phyloP scores from a whole-genome alignment of 2,329 filamentous ascomycete genomes.

The Cryphonectria japonica region DNA sequence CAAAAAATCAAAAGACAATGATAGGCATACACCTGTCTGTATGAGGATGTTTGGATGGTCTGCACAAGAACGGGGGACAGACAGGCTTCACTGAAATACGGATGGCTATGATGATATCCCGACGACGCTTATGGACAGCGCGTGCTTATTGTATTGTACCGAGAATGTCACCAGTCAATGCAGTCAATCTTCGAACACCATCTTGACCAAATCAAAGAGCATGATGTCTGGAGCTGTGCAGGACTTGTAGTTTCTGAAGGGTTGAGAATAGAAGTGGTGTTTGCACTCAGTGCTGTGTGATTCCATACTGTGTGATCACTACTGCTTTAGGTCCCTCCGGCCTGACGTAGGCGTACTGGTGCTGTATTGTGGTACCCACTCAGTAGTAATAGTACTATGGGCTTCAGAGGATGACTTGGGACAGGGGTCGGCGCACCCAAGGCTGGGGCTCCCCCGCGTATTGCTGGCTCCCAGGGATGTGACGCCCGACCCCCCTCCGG shows the following conservation, averaged over 20 bases:
- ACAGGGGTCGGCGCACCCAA: background rate
- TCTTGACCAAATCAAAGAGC: background rate
- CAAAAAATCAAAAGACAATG: background rate
- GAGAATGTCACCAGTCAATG: conserved; percentile 3
- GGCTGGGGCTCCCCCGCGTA: background rate
- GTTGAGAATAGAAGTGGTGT: background rate
- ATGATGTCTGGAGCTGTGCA: background rate
- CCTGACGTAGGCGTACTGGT: conserved; percentile 11
- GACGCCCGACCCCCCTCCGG: too few relatives aligned
- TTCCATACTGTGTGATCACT: background rate
- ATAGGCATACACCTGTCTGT: background rate
- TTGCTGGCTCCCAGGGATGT: conserved; percentile 5
- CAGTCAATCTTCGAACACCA: background rate
- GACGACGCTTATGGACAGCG: conserved; percentile 25
- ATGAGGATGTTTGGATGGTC: background rate
- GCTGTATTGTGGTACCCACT: background rate
- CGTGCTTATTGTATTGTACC: conserved; percentile 13
- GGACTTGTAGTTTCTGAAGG: background rate
- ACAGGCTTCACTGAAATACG: conserved; percentile 14
- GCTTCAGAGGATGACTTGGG: background rate
- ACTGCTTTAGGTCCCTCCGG: background rate
- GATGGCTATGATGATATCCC: conserved; percentile 28
- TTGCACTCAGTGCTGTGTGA: too few relatives aligned
- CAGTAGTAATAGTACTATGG: background rate
- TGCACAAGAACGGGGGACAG: background rate